Conservation (phyloP, 306 rosid species). For the Corylus avellana region DNA sequence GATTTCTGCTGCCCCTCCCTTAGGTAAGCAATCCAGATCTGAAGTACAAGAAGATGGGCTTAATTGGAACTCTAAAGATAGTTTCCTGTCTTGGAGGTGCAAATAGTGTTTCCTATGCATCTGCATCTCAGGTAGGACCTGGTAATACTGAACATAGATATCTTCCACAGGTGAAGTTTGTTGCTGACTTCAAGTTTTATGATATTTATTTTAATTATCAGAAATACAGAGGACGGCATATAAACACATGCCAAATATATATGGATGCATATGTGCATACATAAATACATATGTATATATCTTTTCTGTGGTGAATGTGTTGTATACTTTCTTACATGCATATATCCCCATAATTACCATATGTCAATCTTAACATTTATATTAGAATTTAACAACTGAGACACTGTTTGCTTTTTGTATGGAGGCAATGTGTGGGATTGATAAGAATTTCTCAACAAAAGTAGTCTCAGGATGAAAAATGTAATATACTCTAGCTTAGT, state of each 20-base stretch:
- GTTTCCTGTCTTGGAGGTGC: slow-evolving; percentile 42
- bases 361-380: no score
- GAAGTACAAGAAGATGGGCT: slow-evolving; percentile 47
- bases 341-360: background rate
- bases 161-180: slow-evolving; percentile 1
- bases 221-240: background rate
- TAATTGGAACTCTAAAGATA: slow-evolving; percentile 41
- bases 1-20: slow-evolving; percentile 10
- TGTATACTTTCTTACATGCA: background rate
- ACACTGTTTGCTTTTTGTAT: no score
- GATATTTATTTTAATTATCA: background rate
- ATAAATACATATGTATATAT: background rate
- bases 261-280: background rate
- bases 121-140: slow-evolving; percentile 30
- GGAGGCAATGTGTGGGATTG: no score
- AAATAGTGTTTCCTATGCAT: slow-evolving; percentile 14
- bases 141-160: background rate
- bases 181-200: background rate
- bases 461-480: no score
- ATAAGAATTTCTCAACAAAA: no score
- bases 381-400: no score
- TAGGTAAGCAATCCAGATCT: slow-evolving; percentile 41
- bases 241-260: background rate
- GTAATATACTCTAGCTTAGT: background rate
- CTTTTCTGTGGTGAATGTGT: background rate